A percentile compares a stretch with the other conserved stretches of the same genome.
phyloP scores from a whole-genome alignment of 192 early-diverging fungal genomes.

The Chytriomyces hyalinus region DNA sequence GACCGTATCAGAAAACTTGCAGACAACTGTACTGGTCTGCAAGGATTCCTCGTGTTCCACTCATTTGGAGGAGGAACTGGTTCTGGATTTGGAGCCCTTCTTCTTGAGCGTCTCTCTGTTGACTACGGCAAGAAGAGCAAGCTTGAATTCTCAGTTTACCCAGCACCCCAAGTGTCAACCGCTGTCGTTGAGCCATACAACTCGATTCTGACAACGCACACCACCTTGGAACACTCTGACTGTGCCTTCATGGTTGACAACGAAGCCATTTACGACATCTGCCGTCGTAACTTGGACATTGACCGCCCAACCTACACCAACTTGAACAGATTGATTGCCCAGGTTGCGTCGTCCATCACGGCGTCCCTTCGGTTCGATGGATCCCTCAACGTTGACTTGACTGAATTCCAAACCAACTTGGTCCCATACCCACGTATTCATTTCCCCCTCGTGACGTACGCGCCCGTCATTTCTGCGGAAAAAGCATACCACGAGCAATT shows the following conservation, averaged over 20 bases:
- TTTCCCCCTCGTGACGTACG: conserved; percentile 96
- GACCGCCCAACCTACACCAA: conserved; percentile 92
- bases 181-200: conserved; percentile 99
- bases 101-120: conserved; percentile 93
- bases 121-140: conserved; percentile 99
- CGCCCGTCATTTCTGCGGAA: conserved; percentile 81
- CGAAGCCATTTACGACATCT: conserved; percentile 99
- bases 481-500: conserved; percentile 75
- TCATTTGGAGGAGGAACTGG: conserved; percentile 69
- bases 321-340: conserved; percentile 94
- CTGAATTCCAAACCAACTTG: conserved; percentile 96
- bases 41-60: conserved; percentile 70
- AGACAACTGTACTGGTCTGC: conserved; percentile 62
- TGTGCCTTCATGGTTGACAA: conserved; percentile 99
- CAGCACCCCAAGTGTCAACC: conserved; percentile 97
- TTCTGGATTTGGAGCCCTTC: conserved; percentile 61
- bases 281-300: conserved; percentile 95
- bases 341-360: conserved; percentile 95
- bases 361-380: conserved; percentile 95
- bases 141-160: conserved; percentile 97
- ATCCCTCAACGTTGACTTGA: conserved; percentile 93
- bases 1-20: conserved; percentile 65
- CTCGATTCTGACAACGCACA: conserved; percentile 95
- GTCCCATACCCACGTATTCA: conserved; percentile 93
- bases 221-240: conserved; percentile 98